Evolutionary conservation across 2,329 filamentous ascomycete species (phyloP).

Genomic region (Arthrobotrys musiformis): DNA sequence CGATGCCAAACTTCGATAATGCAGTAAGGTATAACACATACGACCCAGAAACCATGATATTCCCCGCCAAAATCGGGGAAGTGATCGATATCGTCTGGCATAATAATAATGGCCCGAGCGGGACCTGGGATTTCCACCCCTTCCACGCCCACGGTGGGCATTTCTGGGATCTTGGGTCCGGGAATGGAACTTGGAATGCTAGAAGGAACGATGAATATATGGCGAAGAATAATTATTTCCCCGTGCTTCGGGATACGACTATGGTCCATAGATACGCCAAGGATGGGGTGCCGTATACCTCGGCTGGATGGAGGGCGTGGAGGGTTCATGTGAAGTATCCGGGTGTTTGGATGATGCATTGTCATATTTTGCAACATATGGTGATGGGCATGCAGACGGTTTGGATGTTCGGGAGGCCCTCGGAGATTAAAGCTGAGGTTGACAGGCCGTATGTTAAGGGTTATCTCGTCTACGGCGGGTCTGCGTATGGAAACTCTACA

Average conservation of each 20-base stretch:
- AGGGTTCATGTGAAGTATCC: conserved; percentile 67
- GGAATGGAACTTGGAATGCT: conserved; percentile 68
- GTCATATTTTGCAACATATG: conserved; percentile 71
- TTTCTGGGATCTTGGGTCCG: conserved; percentile 68
- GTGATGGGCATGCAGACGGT: conserved; percentile 68
- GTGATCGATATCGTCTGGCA: conserved; percentile 68
- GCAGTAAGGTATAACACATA: conserved; percentile 68
- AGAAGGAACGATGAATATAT: conserved; percentile 65
- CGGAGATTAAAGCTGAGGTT: conserved; percentile 61
- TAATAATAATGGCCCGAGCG: conserved; percentile 62
- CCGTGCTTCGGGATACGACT: conserved; percentile 66
- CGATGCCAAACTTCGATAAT: conserved; percentile 67
- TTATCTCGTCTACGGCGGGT: conserved; percentile 65
- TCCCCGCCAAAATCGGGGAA: conserved; percentile 69
- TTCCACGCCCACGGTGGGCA: conserved; percentile 70
- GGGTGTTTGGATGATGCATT: conserved; percentile 73
- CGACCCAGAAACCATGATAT: conserved; percentile 67
- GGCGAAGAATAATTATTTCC: conserved; percentile 61
- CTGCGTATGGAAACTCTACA: conserved; percentile 64
- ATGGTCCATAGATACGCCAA: conserved; percentile 69
- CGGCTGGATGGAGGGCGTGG: conserved; percentile 72
- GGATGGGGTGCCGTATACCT: conserved; percentile 63
- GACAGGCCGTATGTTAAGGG: conserved; percentile 62
- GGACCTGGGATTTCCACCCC: conserved; percentile 66
- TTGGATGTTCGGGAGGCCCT: conserved; percentile 64